Base-by-base conservation (phyloP, 1,284 basidiomycete species). In the Wallemia ichthyophaga region DNA sequence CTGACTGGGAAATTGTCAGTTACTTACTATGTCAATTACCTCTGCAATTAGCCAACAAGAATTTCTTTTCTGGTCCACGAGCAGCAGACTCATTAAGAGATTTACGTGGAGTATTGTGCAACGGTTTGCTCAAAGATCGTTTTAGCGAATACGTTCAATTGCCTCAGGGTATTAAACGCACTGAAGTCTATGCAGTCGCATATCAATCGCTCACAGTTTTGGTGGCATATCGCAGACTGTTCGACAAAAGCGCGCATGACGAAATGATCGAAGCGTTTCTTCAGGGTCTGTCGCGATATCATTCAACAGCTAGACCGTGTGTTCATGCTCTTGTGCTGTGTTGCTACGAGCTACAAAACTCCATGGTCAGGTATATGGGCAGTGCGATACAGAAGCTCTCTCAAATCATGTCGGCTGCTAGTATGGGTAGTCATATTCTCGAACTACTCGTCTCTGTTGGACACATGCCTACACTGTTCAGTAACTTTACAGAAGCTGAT, bases 371-470 rank as follows among this genome's bases (percentile, higher is more conserved):
- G 64, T 80, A 77, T 65, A 74, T 96, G 33, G 76, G 83, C 9
- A 73, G 77, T 37, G 88, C 96, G 61, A 74, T 98, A 60, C 82
- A 85, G 64, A 87, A 85, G 68, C 76, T 96, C 33, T 83, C 85
- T 7, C 85, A 86, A 66, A 92, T 98, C 69, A 89, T 96, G 78
- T 88, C 87, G 1, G 91, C 87, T 60, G 82, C 86, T 1, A 81
- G 82, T 58, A 85, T 96, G 75, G 85, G 88, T 1, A 85, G 94
- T 11, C 91, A 98, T 68, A 94, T 98, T 67, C 78, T 98, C 62
- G 87, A 87, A 65, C 85, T 98, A 68, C 78, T 98, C 27, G 78
- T 80, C 57, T 82, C 92, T 61, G 77, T 95, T 58, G 88, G 86
- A 2, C 85, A 88, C 7, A 75, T 79, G 59, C 81, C 79, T 0